Conservation (phyloP, 495 filamentous ascomycete species). For the Podospora tetraspora region DNA sequence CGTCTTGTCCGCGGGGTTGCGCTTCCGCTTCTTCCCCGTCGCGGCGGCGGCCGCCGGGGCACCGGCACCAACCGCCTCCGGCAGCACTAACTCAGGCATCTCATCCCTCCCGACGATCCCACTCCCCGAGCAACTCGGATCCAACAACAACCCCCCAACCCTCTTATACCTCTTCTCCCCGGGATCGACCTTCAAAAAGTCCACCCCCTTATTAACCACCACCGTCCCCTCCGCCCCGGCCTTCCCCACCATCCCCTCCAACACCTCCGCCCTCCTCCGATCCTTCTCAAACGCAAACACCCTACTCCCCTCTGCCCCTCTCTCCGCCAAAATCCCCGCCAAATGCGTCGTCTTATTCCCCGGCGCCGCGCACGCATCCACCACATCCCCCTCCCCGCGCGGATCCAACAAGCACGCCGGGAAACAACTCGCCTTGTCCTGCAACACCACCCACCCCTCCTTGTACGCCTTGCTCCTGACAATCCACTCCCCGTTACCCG, state of each 20-base stretch:
- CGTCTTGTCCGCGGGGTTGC: slow-evolving; percentile 27
- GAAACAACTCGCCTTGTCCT: slow-evolving; percentile 96
- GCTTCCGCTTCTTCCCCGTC: slow-evolving; percentile 27
- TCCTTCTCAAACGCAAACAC: slow-evolving; percentile 72
- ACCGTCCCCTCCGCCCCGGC: slow-evolving; percentile 62
- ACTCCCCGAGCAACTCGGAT: slow-evolving; percentile 91
- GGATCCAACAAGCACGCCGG: slow-evolving; percentile 78
- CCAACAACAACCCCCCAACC: slow-evolving; percentile 73
- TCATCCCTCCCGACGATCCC: slow-evolving; percentile 88
- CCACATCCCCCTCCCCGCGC: slow-evolving; percentile 54
- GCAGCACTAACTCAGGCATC: slow-evolving; percentile 54
- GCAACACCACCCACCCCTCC: slow-evolving; percentile 73
- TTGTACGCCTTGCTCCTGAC: slow-evolving; percentile 56
- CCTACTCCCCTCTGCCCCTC: slow-evolving; percentile 1
- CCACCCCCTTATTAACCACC: slow-evolving; percentile 60
- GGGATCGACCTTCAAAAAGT: slow-evolving; percentile 75
- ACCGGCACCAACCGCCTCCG: slow-evolving; percentile 37
- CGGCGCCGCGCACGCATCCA: slow-evolving; percentile 89
- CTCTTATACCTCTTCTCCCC: slow-evolving; percentile 41
- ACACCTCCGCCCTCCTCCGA: slow-evolving; percentile 55
- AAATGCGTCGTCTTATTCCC: slow-evolving; percentile 97
- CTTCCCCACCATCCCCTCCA: slow-evolving; percentile 73
- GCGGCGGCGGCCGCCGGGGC: not conserved
- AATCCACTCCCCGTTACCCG: slow-evolving; percentile 57
- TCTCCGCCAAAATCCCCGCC: slow-evolving; percentile 57